A percentile compares a stretch with the other conserved stretches of the same genome.
phyloP scores from a whole-genome alignment of 352 stramenopile species.

The Achlya hypogyna region DNA sequence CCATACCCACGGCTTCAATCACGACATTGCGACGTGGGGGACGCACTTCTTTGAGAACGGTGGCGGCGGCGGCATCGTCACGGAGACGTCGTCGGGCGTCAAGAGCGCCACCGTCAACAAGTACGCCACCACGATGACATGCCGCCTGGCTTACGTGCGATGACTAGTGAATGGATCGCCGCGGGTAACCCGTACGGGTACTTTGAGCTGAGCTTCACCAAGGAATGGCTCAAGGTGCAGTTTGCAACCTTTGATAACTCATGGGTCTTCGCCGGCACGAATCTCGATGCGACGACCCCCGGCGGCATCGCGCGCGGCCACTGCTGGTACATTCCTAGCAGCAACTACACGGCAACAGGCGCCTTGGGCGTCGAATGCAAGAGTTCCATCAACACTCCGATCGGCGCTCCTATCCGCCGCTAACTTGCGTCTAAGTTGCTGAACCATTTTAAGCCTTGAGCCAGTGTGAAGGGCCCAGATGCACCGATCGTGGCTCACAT shows the following conservation, averaged over 20 bases:
- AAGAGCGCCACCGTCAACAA: constrained; percentile 46
- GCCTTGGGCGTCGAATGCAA: too few species aligned
- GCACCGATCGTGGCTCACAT: too few species aligned
- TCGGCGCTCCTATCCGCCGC: not conserved
- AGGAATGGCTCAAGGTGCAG: constrained; percentile 43
- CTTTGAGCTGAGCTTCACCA: constrained; percentile 55
- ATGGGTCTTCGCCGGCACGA: constrained; percentile 39
- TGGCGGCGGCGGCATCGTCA: constrained; percentile 33
- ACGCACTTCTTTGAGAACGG: too few species aligned
- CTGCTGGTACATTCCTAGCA: too few species aligned
- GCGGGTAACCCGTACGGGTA: constrained; percentile 52
- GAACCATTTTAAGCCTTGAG: too few species aligned
- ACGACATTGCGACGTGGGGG: constrained; percentile 25
- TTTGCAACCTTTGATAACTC: constrained; percentile 58
- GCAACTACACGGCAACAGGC: not conserved
- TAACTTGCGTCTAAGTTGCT: too few species aligned
- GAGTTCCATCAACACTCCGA: not conserved
- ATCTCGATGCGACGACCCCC: constrained; percentile 33
- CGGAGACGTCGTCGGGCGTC: constrained; percentile 25
- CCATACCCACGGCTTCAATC: too few species aligned
- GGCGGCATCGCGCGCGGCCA: constrained; percentile 36
- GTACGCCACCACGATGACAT: not conserved
- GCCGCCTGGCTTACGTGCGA: not conserved
- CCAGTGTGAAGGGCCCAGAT: too few species aligned
- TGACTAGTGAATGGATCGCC: constrained; percentile 42